These are phyloP conservation scores for Codiaeum variegatum DNA, from an alignment of 441 rosid species.

Conservation along the genomic window DNA sequence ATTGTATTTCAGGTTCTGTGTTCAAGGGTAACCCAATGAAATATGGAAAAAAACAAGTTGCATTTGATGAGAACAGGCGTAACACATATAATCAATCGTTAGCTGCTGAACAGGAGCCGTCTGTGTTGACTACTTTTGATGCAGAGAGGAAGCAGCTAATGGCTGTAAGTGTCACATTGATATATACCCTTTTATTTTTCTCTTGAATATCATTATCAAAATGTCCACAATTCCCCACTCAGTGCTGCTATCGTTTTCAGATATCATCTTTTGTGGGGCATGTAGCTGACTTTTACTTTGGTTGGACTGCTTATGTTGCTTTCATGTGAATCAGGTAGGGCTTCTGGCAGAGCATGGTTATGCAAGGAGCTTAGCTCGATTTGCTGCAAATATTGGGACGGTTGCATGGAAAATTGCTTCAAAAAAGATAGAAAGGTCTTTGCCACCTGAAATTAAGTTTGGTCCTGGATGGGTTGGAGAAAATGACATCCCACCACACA, in stretches of 20 bases:
- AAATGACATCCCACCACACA: constrained; percentile 41
- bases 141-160: constrained; percentile 81
- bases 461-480: constrained; percentile 89
- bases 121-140: constrained; percentile 78
- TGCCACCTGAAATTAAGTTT: constrained; percentile 52
- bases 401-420: constrained; percentile 64
- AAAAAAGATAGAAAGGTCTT: constrained; percentile 40
- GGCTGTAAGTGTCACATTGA: constrained; percentile 52
- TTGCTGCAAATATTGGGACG: constrained; percentile 66
- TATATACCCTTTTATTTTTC: constrained; percentile 4
- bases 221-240: constrained; percentile 10
- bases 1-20: constrained; percentile 37
- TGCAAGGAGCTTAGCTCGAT: constrained; percentile 71
- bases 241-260: constrained; percentile 6
- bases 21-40: constrained; percentile 38
- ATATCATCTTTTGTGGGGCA: constrained; percentile 6
- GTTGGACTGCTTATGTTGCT: constrained; percentile 19
- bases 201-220: constrained; percentile 1
- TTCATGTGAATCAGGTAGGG: constrained; percentile 53
- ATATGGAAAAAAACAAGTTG: constrained; percentile 43
- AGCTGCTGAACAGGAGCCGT: constrained; percentile 40
- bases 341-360: constrained; percentile 59
- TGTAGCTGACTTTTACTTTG: not conserved
- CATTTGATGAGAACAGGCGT: constrained; percentile 66
- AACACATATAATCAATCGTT: constrained; percentile 57